Evolutionary conservation across 208 protist genomes (phyloP).

Genomic region (Crithidia expoeki): DNA sequence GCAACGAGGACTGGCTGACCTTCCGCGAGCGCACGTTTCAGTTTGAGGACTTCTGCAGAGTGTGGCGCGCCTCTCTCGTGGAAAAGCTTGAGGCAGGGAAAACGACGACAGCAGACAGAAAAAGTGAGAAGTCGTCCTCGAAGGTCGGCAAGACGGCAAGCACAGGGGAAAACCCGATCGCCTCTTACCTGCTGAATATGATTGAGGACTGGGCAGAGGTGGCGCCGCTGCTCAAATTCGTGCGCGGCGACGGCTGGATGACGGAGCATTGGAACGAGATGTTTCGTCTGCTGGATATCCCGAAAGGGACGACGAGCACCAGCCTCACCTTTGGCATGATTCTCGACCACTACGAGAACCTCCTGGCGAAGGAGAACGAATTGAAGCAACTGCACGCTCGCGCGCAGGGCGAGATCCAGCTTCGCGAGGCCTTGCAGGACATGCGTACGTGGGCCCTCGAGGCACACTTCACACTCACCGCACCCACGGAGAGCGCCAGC

Average conservation of each 20-base stretch:
- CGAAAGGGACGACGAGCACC: slow-evolving; percentile 73
- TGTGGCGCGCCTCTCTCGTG: slow-evolving; percentile 73
- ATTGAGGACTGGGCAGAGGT: slow-evolving; percentile 72
- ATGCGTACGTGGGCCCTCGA: slow-evolving; percentile 92
- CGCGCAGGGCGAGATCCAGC: slow-evolving; percentile 94
- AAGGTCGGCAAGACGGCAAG: not conserved
- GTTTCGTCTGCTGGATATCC: slow-evolving; percentile 90
- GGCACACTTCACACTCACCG: slow-evolving; percentile 88
- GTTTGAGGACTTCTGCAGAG: slow-evolving; percentile 95
- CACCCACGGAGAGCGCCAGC: slow-evolving; percentile 47
- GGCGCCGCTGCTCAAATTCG: slow-evolving; percentile 87
- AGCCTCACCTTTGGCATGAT: slow-evolving; percentile 92
- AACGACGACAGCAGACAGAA: not conserved
- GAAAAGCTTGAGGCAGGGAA: slow-evolving; percentile 17
- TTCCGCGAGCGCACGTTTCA: slow-evolving; percentile 92
- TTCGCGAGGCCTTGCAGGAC: slow-evolving; percentile 96
- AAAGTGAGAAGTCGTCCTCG: slow-evolving; percentile 7
- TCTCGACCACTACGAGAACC: slow-evolving; percentile 66
- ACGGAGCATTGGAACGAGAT: slow-evolving; percentile 96
- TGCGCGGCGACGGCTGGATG: slow-evolving; percentile 96
- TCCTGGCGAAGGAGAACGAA: slow-evolving; percentile 83
- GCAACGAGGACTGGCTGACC: slow-evolving; percentile 94
- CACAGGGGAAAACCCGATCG: slow-evolving; percentile 45
- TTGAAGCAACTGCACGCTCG: slow-evolving; percentile 94
- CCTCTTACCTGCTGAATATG: slow-evolving; percentile 69